Percentiles rank a stretch among this genome's conserved stretches.
These are phyloP conservation scores for Collybiopsis confluens DNA, from an alignment of 768 basidiomycete species.

Conservation along the genomic window DNA sequence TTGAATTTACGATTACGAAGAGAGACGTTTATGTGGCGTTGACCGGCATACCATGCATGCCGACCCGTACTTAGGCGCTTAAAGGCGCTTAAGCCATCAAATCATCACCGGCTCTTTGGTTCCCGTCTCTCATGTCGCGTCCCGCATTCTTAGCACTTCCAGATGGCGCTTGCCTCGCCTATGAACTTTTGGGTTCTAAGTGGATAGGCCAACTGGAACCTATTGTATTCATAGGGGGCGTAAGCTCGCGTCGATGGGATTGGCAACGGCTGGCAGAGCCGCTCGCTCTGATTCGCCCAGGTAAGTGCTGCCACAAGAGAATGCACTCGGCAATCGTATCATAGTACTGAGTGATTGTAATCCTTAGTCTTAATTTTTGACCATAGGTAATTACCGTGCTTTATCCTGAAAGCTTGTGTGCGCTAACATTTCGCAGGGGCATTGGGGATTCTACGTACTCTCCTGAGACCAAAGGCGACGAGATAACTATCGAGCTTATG, in stretches of 20 bases:
- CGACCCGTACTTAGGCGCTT: too few relatives aligned
- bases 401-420: not conserved
- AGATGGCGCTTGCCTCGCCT: conserved; percentile 41
- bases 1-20: too few relatives aligned
- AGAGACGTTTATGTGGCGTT: too few relatives aligned
- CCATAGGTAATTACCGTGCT: conserved; percentile 23
- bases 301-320: conserved; percentile 27
- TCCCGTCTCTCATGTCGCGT: not conserved
- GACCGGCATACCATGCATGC: too few relatives aligned
- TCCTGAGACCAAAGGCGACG: conserved; percentile 23
- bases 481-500: conserved; percentile 38
- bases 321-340: not conserved
- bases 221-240: conserved; percentile 39
- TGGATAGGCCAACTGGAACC: conserved; percentile 27
- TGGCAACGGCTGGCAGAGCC: conserved; percentile 30
- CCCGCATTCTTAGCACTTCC: conserved; percentile 25
- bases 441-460: conserved; percentile 40
- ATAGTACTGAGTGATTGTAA: not conserved
- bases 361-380: conserved; percentile 40
- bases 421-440: conserved; percentile 25
- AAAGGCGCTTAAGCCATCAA: too few relatives aligned
- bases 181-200: conserved; percentile 38
- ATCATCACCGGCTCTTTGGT: too few relatives aligned
- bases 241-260: conserved; percentile 35
- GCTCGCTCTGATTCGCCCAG: conserved; percentile 34